These are phyloP conservation scores for Ophiostoma triangulosporum DNA, from an alignment of 2,329 filamentous ascomycete species.

Conservation along the genomic window DNA sequence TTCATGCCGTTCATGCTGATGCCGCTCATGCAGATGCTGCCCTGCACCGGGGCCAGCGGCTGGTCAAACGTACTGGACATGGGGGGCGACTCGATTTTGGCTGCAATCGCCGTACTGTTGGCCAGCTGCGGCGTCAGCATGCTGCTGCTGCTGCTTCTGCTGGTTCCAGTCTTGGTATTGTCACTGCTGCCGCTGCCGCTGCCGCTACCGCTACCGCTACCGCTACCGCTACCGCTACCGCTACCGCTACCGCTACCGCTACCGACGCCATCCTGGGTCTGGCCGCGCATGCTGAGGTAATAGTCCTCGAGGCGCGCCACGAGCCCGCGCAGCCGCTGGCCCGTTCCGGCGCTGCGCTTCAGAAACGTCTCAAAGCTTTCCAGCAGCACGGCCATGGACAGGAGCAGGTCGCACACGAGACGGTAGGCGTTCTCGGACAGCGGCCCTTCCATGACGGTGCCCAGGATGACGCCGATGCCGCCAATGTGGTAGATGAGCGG, in stretches of 20 bases:
- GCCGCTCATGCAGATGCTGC: neutral
- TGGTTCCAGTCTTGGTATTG: no score
- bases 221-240: neutral
- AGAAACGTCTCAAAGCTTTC: conserved; percentile 14
- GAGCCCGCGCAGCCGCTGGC: conserved; percentile 10
- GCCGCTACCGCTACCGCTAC: neutral
- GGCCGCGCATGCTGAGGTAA: conserved; percentile 5
- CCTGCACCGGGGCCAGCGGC: neutral
- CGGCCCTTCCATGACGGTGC: conserved; percentile 21
- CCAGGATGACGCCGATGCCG: conserved; percentile 22
- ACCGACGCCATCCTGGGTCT: neutral
- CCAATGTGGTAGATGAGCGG: conserved; percentile 22
- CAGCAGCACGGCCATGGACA: conserved; percentile 21
- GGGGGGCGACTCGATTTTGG: neutral
- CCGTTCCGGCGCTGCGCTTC: conserved; percentile 10
- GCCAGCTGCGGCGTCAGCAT: neutral
- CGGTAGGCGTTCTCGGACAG: conserved; percentile 19
- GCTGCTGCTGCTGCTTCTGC: neutral
- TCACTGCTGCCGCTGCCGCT: neutral
- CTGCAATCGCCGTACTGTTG: neutral
- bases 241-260: neutral
- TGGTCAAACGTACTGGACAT: neutral
- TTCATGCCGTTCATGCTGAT: neutral
- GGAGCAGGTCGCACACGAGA: conserved; percentile 18
- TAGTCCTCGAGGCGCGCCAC: conserved; percentile 11